Evolutionary conservation across 1,284 basidiomycete species (phyloP).

Genomic region (Naganishia liquefaciens): DNA sequence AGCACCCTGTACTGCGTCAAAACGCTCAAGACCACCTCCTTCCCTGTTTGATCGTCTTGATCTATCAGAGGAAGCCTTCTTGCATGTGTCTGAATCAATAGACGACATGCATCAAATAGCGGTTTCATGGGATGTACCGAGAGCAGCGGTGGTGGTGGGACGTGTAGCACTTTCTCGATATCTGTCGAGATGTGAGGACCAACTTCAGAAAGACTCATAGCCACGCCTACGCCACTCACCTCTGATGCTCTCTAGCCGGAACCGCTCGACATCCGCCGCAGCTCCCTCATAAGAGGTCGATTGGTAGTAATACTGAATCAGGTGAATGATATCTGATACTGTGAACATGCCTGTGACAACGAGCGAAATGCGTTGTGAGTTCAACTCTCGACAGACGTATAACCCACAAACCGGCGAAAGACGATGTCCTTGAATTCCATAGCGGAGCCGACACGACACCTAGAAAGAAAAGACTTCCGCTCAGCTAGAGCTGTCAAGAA

Average conservation of each 20-base stretch:
- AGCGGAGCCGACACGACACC: conserved; percentile 96
- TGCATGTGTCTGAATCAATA: conserved; percentile 93
- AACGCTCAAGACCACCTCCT: conserved; percentile 93
- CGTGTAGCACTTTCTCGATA: conserved; percentile 89
- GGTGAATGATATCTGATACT: conserved; percentile 90
- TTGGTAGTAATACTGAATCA: conserved; percentile 94
- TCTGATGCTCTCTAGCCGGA: conserved; percentile 82
- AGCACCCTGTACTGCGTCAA: conserved; percentile 96
- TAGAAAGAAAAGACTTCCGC: conserved; percentile 46
- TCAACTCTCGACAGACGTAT: conserved; percentile 11
- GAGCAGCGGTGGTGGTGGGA: conserved; percentile 86
- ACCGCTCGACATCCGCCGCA: conserved; percentile 88
- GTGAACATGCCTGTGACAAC: conserved; percentile 77
- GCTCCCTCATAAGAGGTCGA: conserved; percentile 82
- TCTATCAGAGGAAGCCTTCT: conserved; percentile 92
- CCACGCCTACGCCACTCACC: conserved; percentile 64
- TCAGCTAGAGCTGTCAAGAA: conserved; percentile 12
- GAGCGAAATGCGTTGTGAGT: too few relatives aligned
- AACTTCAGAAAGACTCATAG: neutral
- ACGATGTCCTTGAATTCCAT: conserved; percentile 91
- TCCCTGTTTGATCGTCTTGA: conserved; percentile 86
- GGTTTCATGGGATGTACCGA: conserved; percentile 84
- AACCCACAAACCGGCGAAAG: conserved; percentile 63
- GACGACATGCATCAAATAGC: conserved; percentile 85
- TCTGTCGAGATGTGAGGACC: conserved; percentile 58